These are phyloP conservation scores for Puccinia horiana DNA, from an alignment of 1,284 basidiomycete genomes.

Conservation along the genomic window DNA sequence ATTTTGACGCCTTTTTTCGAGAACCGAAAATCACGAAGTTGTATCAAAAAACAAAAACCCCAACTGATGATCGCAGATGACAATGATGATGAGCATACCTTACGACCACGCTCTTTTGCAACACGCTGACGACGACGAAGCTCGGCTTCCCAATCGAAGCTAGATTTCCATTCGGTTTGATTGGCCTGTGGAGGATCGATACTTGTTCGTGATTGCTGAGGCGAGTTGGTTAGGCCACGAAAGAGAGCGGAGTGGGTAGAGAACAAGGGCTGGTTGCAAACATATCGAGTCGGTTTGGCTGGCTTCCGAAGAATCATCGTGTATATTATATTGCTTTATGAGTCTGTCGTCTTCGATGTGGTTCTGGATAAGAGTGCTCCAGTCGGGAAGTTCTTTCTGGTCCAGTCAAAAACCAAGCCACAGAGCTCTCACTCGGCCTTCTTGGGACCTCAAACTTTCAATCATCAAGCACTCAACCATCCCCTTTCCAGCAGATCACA, in stretches of 20 bases:
- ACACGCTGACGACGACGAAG: conserved; percentile 43
- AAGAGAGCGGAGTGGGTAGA: not conserved
- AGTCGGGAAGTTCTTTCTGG: not conserved
- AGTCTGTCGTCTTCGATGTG: not conserved
- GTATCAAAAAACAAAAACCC: not conserved
- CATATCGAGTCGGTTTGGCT: not conserved
- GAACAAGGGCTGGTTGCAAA: not conserved
- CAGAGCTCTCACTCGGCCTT: too few relatives aligned
- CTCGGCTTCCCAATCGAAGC: conserved; percentile 46
- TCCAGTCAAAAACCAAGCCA: not conserved
- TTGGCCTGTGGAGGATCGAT: conserved; percentile 24
- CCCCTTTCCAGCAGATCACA: too few relatives aligned
- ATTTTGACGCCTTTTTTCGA: conserved; percentile 68
- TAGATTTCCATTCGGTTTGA: conserved; percentile 24
- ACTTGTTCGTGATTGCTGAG: not conserved
- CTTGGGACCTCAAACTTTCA: too few relatives aligned
- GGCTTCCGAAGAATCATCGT: conserved; percentile 8
- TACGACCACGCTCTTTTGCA: conserved; percentile 40
- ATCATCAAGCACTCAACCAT: too few relatives aligned
- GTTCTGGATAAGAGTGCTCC: not conserved
- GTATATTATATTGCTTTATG: not conserved
- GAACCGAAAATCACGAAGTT: not conserved
- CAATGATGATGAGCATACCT: not conserved
- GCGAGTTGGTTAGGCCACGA: not conserved
- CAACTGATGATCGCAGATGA: not conserved